Conservation (phyloP, 805 yeast species). For the Pichia kluyveri region DNA sequence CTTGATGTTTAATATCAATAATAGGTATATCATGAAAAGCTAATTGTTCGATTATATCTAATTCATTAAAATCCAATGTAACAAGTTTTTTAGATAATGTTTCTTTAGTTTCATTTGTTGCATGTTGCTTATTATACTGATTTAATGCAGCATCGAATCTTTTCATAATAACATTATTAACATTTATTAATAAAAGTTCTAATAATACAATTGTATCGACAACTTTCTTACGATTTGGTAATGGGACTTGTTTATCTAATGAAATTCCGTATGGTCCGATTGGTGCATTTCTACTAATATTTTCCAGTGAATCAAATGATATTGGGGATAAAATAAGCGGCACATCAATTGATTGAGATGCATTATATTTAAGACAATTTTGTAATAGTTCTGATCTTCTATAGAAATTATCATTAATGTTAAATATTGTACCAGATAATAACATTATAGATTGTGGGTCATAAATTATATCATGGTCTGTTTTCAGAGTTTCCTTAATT, state of each 20-base stretch:
- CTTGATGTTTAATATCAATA: slow-evolving; percentile 12
- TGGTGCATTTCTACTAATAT: slow-evolving; percentile 6
- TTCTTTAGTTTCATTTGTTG: slow-evolving; percentile 13
- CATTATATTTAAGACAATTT: slow-evolving; percentile 34
- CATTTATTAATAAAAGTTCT: slow-evolving; percentile 21
- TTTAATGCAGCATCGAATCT: slow-evolving; percentile 12
- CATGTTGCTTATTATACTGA: slow-evolving; percentile 12
- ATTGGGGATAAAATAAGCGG: slow-evolving; percentile 29
- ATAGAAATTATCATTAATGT: slow-evolving; percentile 30
- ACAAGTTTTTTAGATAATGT: slow-evolving; percentile 4
- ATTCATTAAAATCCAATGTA: slow-evolving; percentile 5
- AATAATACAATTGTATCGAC: slow-evolving; percentile 20
- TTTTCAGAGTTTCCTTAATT: slow-evolving; percentile 18
- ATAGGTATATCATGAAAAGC: slow-evolving; percentile 3
- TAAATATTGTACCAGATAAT: slow-evolving; percentile 33
- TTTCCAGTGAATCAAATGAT: slow-evolving; percentile 27
- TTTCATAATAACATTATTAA: slow-evolving; percentile 20
- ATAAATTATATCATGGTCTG: slow-evolving; percentile 7
- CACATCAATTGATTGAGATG: slow-evolving; percentile 30
- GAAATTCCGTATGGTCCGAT: slow-evolving; percentile 6
- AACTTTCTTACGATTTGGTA: slow-evolving; percentile 21
- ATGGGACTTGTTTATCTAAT: slow-evolving; percentile 5
- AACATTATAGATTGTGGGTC: slow-evolving; percentile 30
- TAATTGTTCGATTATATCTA: slow-evolving; percentile 7
- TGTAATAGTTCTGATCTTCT: slow-evolving; percentile 30